Evolutionary conservation across 257 asterid genomes (phyloP), one percentile per base, ranked within the genome.

Genomic region (Scutellaria barbata): DNA sequence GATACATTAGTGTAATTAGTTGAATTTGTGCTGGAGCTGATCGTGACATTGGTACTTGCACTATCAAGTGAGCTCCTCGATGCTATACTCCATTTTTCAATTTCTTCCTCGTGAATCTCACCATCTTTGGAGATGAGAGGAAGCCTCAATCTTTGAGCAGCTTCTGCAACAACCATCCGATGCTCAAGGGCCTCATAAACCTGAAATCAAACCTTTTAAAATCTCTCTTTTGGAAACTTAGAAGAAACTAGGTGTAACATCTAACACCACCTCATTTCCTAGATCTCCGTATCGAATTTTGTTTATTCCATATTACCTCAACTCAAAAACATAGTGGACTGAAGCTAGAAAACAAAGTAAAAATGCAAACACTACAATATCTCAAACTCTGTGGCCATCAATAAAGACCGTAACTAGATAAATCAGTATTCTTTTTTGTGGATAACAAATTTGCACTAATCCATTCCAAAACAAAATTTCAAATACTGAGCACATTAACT

Each of bases 131-230:
- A 89, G 76, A 94, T 88, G 37, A 94, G 91, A 13, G 97, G 98
- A 81, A 94, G 97, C 90, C 99, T 83, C 83, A 94, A 83, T 68
- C 85, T 89, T 79, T 91, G 99, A 83, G 96, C 93, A 79, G 99
- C 96, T 85, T 94, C 99, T 10, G 90, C 92, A 66, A 88, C 89
- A 71, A 77, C 82, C 86, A 88, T 77, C 60, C 90, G 80, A 77
- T 86, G 92, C 80, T 88, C 95, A 74, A 88, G 92, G 75, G 88
- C 79, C 77, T 86, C 95, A 47, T 86, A 88, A 59, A 88, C 91
- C 95, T 88, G 83, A 66, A 81, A 77, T 63, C 51, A 63, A 8
- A 33, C 20, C 16, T 45, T 56, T 57, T 69, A 60, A 62, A 54
- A 22, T 22, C 61, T 46, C 52, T 48, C 68, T 0, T 41, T 64